A percentile compares a stretch with the other conserved stretches of the same genome.
Evolutionary conservation across 345 rosid genomes (phyloP).

Genomic region (Aquilaria sinensis): DNA sequence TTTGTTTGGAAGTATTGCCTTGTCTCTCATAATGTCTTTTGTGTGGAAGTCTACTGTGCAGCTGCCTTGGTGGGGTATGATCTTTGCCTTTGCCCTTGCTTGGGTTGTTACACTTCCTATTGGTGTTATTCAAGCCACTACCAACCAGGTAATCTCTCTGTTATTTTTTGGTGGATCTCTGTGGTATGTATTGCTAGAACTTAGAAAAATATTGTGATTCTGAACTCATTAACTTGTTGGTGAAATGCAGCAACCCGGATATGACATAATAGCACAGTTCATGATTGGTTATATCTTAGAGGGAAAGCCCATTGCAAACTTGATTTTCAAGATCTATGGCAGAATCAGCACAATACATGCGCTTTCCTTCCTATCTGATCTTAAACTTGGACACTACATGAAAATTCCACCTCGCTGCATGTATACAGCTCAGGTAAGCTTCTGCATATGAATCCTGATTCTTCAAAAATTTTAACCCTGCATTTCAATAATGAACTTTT

Average conservation of each 20-base stretch:
- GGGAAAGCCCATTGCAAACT: slow-evolving; percentile 90
- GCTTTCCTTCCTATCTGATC: slow-evolving; percentile 94
- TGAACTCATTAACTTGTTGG: too few species aligned
- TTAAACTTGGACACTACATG: slow-evolving; percentile 99
- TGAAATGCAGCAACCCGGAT: slow-evolving; percentile 90
- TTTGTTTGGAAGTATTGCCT: slow-evolving; percentile 44
- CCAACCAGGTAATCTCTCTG: slow-evolving; percentile 64
- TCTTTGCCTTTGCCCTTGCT: slow-evolving; percentile 85
- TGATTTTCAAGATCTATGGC: slow-evolving; percentile 96
- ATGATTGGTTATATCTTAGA: slow-evolving; percentile 86
- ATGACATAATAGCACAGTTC: slow-evolving; percentile 97
- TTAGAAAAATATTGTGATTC: too few species aligned
- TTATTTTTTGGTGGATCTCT: too few species aligned
- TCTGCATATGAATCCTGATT: background rate
- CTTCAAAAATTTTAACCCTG: background rate
- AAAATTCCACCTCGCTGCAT: slow-evolving; percentile 97
- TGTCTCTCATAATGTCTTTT: slow-evolving; percentile 72
- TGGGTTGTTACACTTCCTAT: slow-evolving; percentile 93
- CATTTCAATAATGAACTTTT: background rate
- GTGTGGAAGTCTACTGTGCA: slow-evolving; percentile 78
- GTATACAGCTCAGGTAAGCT: slow-evolving; percentile 84
- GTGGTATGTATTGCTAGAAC: background rate
- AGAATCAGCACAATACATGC: slow-evolving; percentile 94
- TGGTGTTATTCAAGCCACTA: slow-evolving; percentile 98
- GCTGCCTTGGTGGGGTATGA: slow-evolving; percentile 95